Conservation (phyloP, 768 basidiomycete species). For the Hygrocybe coccinea region DNA sequence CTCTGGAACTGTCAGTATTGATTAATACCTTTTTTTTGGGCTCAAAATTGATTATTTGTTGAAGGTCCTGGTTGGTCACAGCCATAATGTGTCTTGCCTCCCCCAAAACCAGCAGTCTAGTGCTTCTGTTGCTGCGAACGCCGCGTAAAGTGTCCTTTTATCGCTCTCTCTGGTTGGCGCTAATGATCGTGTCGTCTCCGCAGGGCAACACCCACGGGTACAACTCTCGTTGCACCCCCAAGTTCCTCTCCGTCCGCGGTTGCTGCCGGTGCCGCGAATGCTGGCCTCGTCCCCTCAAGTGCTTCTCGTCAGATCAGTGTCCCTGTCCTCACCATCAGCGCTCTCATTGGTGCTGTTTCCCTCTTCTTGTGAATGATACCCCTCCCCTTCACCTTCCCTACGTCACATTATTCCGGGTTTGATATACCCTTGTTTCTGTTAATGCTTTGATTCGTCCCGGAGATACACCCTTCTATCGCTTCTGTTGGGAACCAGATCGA, state of each 20-base stretch:
- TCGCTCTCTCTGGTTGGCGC: not conserved
- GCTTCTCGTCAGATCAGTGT: slow-evolving; percentile 38
- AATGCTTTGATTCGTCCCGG: slow-evolving; percentile 1
- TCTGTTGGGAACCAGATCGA: not conserved
- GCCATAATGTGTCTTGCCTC: slow-evolving; percentile 39
- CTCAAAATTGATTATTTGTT: not conserved
- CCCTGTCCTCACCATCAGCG: slow-evolving; percentile 40
- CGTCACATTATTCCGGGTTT: slow-evolving; percentile 5
- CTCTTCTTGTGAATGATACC: slow-evolving; percentile 26
- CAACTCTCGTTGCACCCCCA: slow-evolving; percentile 7
- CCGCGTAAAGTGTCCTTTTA: not conserved
- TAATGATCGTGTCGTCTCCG: slow-evolving; percentile 8
- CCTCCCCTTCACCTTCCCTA: slow-evolving; percentile 6
- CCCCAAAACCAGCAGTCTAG: slow-evolving; percentile 10
- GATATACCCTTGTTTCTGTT: not conserved
- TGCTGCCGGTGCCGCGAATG: slow-evolving; percentile 26
- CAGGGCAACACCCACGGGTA: slow-evolving; percentile 6
- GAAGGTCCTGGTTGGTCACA: slow-evolving; percentile 38
- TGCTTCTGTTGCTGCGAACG: slow-evolving; percentile 4
- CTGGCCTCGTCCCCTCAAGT: slow-evolving; percentile 37
- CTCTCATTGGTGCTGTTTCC: slow-evolving; percentile 36
- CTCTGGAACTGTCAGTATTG: slow-evolving; percentile 50
- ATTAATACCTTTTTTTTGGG: not conserved
- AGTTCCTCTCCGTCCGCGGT: slow-evolving; percentile 7
- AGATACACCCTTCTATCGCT: slow-evolving; percentile 1